Base-by-base conservation (phyloP, 495 filamentous ascomycete species). In the Aspergillus campestris region DNA sequence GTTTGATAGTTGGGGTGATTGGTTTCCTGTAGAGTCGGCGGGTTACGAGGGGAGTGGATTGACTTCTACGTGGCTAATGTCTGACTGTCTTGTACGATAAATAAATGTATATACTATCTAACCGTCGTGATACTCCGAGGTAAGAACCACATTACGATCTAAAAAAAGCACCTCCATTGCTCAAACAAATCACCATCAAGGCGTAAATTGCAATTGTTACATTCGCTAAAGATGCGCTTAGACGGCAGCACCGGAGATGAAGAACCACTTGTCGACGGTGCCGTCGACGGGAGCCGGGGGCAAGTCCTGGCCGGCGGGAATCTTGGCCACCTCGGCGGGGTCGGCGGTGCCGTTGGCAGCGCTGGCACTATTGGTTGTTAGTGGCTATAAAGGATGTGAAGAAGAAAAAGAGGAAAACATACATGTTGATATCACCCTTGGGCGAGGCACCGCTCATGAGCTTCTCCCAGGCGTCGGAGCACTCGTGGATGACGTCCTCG, bases 251-350 rank as follows among this genome's bases (percentile, higher is more conserved):
- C 92, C 92, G 64, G 91, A 96, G 72, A 99, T 99, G 79, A 95
- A 99, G 82, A 99, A 99, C 92, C 94, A 99, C 79, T 99, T 99
- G 80, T 99, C 92, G 61, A 96, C 94, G 73, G 82, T 92, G 57
- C 83, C 80, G 64, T 99, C 92, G 55, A 97, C 94, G 48, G 89
- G 86, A 44, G 87, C 91, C 44, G 92, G 86, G 13, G 75, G 61
- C 11, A 89, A 73, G 54, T 91, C 81, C 75, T 96, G 78, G 49
- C 59, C 58, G 45, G 75, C 67, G 42, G 89, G 86, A 32, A 95
- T 80, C 47, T 75, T 78, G 38, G 83, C 78, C 45, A 94, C 69
- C 66, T 82, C 71, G 55, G 68, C 66, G 40, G 75, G 67, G 44
- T 78, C 73, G 52, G 83, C 78, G 64, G 86, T 75, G 38, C 65